Evolutionary conservation across 2,329 filamentous ascomycete genomes (phyloP).

Genomic region (Rasamsonia emersonii): DNA sequence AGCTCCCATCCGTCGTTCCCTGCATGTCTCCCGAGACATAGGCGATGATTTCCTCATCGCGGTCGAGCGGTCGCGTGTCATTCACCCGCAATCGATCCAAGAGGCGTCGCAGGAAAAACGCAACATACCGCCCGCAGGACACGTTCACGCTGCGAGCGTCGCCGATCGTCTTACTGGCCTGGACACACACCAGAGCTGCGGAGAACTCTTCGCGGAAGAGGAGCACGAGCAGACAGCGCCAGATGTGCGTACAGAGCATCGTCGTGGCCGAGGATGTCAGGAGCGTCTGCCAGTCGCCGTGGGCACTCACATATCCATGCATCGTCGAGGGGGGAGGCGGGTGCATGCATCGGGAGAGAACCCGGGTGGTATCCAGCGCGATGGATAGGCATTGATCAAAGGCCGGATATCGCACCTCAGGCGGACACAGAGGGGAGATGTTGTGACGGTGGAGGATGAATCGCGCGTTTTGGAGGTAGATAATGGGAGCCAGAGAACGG

Average conservation of each 20-base stretch:
- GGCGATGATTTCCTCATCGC: conserved; percentile 79
- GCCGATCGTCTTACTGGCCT: conserved; percentile 62
- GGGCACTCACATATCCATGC: conserved; percentile 11
- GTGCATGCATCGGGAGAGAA: conserved; percentile 59
- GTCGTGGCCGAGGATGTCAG: conserved; percentile 62
- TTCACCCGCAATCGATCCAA: conserved; percentile 45
- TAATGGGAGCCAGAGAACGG: conserved; percentile 63
- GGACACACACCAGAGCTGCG: conserved; percentile 63
- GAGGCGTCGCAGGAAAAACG: conserved; percentile 68
- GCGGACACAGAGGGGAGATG: conserved; percentile 61
- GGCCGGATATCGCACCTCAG: conserved; percentile 59
- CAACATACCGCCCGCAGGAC: conserved; percentile 71
- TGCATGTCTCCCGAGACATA: conserved; percentile 85
- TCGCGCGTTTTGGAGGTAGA: conserved; percentile 74
- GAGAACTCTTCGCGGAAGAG: conserved; percentile 66
- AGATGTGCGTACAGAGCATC: conserved; percentile 73
- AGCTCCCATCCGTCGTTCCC: conserved; percentile 64
- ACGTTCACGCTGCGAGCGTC: conserved; percentile 63
- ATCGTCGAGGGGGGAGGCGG: conserved; percentile 14
- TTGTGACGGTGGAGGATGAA: conserved; percentile 85
- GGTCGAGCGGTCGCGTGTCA: conserved; percentile 37
- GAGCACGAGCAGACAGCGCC: conserved; percentile 75
- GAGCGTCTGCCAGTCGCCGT: conserved; percentile 44
- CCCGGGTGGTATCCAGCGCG: conserved; percentile 67
- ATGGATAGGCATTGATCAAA: conserved; percentile 68